Conservation (phyloP, 805 yeast species). For the Cyberlindnera bimundalis region DNA sequence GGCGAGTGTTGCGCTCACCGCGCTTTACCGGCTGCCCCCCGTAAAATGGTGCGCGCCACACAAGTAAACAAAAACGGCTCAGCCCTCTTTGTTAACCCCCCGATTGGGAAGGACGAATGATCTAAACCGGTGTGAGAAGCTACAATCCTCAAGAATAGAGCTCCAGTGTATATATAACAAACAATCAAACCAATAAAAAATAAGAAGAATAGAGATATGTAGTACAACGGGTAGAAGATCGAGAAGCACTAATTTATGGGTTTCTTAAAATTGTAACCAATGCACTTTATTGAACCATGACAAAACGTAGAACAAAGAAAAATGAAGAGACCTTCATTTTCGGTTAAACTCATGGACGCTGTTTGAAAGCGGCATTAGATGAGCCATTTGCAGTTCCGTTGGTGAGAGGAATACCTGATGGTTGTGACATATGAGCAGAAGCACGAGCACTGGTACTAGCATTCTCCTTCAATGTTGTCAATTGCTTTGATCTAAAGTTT, state of each 20-base stretch:
- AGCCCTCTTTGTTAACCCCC: not conserved
- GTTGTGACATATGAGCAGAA: conserved; percentile 33
- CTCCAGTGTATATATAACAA: too few species aligned
- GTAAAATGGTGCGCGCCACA: conserved; percentile 1
- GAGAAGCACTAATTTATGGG: too few species aligned
- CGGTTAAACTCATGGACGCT: conserved; percentile 16
- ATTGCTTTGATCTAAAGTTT: conserved; percentile 88
- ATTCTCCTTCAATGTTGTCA: conserved; percentile 89
- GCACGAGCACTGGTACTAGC: conserved; percentile 42
- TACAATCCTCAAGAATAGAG: too few species aligned
- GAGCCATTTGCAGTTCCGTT: conserved; percentile 12
- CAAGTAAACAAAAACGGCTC: not conserved
- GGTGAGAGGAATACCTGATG: conserved; percentile 15
- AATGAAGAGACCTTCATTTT: too few species aligned
- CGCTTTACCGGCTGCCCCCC: not conserved
- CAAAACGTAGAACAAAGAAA: too few species aligned
- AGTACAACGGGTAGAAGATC: too few species aligned
- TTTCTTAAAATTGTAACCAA: too few species aligned
- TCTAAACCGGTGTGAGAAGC: too few species aligned
- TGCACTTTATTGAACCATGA: too few species aligned
- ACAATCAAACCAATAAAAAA: too few species aligned
- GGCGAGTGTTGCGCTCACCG: not conserved
- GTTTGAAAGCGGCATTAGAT: conserved; percentile 22
- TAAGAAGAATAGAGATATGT: too few species aligned
- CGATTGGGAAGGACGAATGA: not conserved